A percentile compares a stretch with the other conserved stretches of the same genome.
phyloP scores from a whole-genome alignment of 139 green algal species.

The Chlamydomonas incerta region DNA sequence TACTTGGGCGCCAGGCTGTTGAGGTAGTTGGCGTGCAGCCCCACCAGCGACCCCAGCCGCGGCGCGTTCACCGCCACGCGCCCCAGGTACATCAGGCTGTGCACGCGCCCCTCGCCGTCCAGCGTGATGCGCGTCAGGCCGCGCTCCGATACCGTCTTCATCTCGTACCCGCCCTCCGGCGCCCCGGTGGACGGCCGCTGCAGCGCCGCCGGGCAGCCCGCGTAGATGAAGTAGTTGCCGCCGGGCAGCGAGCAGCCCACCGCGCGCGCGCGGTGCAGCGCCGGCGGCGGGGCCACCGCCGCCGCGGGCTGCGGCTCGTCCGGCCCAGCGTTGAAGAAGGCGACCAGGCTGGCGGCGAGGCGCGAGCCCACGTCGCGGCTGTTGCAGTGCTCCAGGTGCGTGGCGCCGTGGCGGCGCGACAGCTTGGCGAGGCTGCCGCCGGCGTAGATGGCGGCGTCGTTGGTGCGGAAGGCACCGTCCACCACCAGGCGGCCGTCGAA shows the following conservation, averaged over 20 bases:
- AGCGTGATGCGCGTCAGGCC: slow-evolving; percentile 50
- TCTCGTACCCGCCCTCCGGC: slow-evolving; percentile 36
- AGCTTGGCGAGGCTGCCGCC: slow-evolving; percentile 71
- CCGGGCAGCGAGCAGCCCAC: slow-evolving; percentile 62
- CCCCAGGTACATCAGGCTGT: slow-evolving; percentile 52
- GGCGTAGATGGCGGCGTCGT: slow-evolving; percentile 68
- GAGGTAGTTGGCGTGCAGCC: slow-evolving; percentile 61
- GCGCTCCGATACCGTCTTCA: slow-evolving; percentile 50
- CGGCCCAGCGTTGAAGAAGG: background rate
- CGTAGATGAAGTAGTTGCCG: slow-evolving; percentile 58
- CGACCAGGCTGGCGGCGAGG: slow-evolving; percentile 49
- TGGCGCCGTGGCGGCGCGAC: slow-evolving; percentile 56
- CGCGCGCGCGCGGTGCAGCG: slow-evolving; percentile 33
- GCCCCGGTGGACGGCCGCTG: slow-evolving; percentile 25
- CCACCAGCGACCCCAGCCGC: slow-evolving; percentile 54
- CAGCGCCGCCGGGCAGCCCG: slow-evolving; percentile 49
- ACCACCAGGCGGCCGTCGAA: slow-evolving; percentile 82
- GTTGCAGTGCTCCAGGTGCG: slow-evolving; percentile 69
- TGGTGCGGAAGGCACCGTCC: slow-evolving; percentile 70
- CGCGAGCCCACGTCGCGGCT: slow-evolving; percentile 57
- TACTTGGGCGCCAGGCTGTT: slow-evolving; percentile 28
- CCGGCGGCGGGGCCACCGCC: background rate
- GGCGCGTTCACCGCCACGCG: slow-evolving; percentile 9
- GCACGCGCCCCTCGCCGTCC: slow-evolving; percentile 28
- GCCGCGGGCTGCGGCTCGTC: background rate